These are phyloP conservation scores for Tilletia indica DNA, from an alignment of 1,284 basidiomycete genomes.

Conservation along the genomic window DNA sequence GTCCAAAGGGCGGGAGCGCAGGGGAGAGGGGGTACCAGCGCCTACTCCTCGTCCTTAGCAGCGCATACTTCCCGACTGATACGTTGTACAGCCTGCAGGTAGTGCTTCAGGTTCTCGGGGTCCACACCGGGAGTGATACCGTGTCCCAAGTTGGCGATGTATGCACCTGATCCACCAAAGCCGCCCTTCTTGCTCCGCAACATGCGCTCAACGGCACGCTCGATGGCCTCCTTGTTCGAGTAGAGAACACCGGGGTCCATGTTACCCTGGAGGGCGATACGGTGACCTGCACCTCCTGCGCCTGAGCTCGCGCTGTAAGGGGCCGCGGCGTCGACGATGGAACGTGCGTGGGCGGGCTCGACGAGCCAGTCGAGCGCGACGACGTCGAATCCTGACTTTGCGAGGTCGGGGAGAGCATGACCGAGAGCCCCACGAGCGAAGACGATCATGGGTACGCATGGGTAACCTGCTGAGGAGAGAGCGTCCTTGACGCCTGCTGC, in stretches of 20 bases:
- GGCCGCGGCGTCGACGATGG: slow-evolving; percentile 36
- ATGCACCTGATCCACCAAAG: slow-evolving; percentile 65
- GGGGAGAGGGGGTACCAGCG: no score
- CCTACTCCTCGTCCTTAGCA: slow-evolving; percentile 19
- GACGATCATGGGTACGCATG: slow-evolving; percentile 49
- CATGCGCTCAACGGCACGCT: slow-evolving; percentile 75
- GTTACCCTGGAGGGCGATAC: slow-evolving; percentile 87
- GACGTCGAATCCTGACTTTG: slow-evolving; percentile 53
- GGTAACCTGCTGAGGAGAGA: slow-evolving; percentile 42
- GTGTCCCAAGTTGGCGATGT: slow-evolving; percentile 91
- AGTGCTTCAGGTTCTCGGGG: slow-evolving; percentile 50
- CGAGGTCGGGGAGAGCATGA: slow-evolving; percentile 51
- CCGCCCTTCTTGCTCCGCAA: slow-evolving; percentile 64
- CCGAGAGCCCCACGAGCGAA: slow-evolving; percentile 53
- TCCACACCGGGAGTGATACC: slow-evolving; percentile 67
- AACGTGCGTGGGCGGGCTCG: slow-evolving; percentile 49
- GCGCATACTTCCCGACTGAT: slow-evolving; percentile 43
- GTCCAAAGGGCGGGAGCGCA: no score
- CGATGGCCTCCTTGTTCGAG: slow-evolving; percentile 76
- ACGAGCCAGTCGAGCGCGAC: slow-evolving; percentile 53
- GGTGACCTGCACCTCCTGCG: slow-evolving; percentile 46
- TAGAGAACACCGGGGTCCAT: slow-evolving; percentile 86
- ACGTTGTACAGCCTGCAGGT: slow-evolving; percentile 50
- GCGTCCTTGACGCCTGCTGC: slow-evolving; percentile 47
- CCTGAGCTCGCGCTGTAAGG: slow-evolving; percentile 36